Conservation (phyloP, 805 yeast species). For the Hanseniaspora lachancei region DNA sequence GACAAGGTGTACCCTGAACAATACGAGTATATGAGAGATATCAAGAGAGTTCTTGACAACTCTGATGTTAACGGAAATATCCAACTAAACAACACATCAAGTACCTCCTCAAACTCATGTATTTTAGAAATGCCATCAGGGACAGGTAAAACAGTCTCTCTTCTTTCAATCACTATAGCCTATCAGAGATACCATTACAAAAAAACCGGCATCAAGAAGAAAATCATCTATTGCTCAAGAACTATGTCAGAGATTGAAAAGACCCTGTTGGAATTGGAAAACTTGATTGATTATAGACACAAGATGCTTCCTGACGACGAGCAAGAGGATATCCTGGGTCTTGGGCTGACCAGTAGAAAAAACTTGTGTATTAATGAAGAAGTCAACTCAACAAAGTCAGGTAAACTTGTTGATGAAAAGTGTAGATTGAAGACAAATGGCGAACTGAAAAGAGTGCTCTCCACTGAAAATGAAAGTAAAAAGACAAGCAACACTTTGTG, state of each 20-base stretch:
- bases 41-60: constrained; percentile 72
- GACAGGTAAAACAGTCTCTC: constrained; percentile 91
- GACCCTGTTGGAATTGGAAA: constrained; percentile 81
- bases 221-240: constrained; percentile 94
- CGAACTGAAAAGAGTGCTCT: constrained; percentile 54
- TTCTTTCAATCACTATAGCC: constrained; percentile 82
- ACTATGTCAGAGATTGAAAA: constrained; percentile 99
- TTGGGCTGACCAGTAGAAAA: constrained; percentile 89
- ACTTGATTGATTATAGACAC: constrained; percentile 74
- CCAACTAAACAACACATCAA: not conserved
- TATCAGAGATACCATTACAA: constrained; percentile 92
- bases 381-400: constrained; percentile 78
- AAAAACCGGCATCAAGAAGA: constrained; percentile 41
- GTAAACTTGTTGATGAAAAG: constrained; percentile 86
- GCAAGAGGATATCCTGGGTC: constrained; percentile 66
- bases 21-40: constrained; percentile 93
- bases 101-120: constrained; percentile 70
- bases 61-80: constrained; percentile 10
- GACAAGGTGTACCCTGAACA: constrained; percentile 97
- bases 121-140: constrained; percentile 99
- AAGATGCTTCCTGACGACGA: constrained; percentile 75
- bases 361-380: constrained; percentile 84
- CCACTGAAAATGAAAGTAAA: constrained; percentile 36
- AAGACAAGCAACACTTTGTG: constrained; percentile 48
- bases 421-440: constrained; percentile 94